Percentiles rank a stretch among this genome's conserved stretches.
Conservation (phyloP, 495 filamentous ascomycete genomes). For the Ascodesmis nigricans region DNA sequence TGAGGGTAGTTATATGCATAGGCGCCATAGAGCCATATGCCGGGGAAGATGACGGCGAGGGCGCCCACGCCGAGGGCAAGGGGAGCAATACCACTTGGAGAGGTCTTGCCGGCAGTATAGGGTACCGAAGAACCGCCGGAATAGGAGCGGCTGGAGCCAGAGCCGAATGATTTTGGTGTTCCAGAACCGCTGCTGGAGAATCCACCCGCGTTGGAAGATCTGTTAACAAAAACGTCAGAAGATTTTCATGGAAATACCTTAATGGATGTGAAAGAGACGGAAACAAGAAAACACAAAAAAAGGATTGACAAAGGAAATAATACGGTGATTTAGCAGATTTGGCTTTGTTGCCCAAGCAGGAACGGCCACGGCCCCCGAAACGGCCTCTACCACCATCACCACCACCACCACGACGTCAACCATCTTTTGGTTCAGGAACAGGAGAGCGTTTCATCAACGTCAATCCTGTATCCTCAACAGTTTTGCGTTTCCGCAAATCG, state of each 20-base stretch:
- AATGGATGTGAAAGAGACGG: neutral
- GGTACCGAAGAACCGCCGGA: conserved; percentile 51
- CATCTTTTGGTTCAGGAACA: too few relatives aligned
- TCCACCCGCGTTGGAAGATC: conserved; percentile 37
- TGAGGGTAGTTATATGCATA: conserved; percentile 45
- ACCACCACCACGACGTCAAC: neutral
- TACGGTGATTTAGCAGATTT: too few relatives aligned
- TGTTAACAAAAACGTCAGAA: neutral
- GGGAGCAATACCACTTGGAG: conserved; percentile 33
- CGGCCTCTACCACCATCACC: neutral
- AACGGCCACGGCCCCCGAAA: conserved; percentile 3
- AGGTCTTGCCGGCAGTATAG: conserved; percentile 38
- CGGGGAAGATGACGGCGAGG: conserved; percentile 31
- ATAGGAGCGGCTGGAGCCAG: too few relatives aligned
- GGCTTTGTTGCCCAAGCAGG: neutral
- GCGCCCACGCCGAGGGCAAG: conserved; percentile 32
- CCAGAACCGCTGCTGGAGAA: conserved; percentile 44
- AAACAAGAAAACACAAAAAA: too few relatives aligned
- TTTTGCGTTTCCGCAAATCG: too few relatives aligned
- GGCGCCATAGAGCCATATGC: conserved; percentile 38
- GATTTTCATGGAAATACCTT: neutral
- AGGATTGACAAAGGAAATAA: too few relatives aligned
- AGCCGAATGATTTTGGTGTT: conserved; percentile 36
- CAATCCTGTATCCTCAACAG: too few relatives aligned
- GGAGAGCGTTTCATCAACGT: too few relatives aligned